Percentiles rank a stretch among this genome's conserved stretches.
phyloP scores from a whole-genome alignment of 345 rosid genomes.

The Cardiospermum halicacabum region DNA sequence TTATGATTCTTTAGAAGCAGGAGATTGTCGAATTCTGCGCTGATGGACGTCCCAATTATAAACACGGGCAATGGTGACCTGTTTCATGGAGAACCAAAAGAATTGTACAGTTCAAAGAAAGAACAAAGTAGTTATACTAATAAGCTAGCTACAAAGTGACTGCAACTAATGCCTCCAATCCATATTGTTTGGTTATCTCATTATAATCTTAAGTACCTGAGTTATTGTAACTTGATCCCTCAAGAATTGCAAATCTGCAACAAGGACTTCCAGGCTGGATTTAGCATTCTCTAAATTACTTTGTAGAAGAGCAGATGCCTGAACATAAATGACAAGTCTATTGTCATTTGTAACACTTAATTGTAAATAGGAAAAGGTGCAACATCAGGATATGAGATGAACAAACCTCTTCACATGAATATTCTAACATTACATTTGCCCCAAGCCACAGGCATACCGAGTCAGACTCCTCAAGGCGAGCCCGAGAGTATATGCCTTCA shows the following conservation, averaged over 20 bases:
- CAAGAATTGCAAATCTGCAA: slow-evolving; percentile 81
- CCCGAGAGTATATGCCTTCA: slow-evolving; percentile 89
- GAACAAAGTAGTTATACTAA: neutral
- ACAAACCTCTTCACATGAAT: slow-evolving; percentile 77
- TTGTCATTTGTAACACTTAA: slow-evolving; percentile 24
- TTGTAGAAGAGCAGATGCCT: slow-evolving; percentile 71
- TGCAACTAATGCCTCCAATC: neutral
- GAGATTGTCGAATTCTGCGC: slow-evolving; percentile 58
- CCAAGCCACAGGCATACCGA: slow-evolving; percentile 93
- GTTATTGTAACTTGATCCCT: slow-evolving; percentile 96
- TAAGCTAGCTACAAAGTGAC: neutral
- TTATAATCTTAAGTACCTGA: slow-evolving; percentile 45
- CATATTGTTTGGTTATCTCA: neutral
- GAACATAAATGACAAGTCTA: slow-evolving; percentile 21
- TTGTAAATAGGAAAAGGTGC: slow-evolving; percentile 10
- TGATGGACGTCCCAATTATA: slow-evolving; percentile 95
- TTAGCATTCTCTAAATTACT: slow-evolving; percentile 90
- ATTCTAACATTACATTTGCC: slow-evolving; percentile 96
- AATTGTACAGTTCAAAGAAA: neutral
- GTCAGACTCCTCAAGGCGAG: slow-evolving; percentile 60
- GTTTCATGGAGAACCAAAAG: slow-evolving; percentile 6
- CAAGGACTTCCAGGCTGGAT: slow-evolving; percentile 89
- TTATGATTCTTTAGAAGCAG: slow-evolving; percentile 37
- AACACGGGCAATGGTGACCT: slow-evolving; percentile 87
- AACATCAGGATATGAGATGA: slow-evolving; percentile 12